Evolutionary conservation across 495 filamentous ascomycete genomes (phyloP), one percentile per base, ranked within the genome.

Genomic region (Geoglossum glabrum): DNA sequence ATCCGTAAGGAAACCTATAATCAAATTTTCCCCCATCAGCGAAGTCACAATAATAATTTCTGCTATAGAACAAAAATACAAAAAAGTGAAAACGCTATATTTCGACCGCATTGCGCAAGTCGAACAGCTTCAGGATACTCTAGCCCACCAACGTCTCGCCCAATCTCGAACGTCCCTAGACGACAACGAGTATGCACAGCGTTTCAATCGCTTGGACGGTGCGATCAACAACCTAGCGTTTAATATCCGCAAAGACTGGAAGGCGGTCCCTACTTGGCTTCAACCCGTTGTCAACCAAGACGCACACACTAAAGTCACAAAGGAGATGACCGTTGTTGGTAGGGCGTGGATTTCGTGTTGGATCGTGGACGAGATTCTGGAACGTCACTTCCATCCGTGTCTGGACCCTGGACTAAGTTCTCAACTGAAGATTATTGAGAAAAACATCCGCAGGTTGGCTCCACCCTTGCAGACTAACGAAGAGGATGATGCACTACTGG

Each of bases 241-340:
- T 69, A 87, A 87, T 54, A 88, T 96, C 63, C 83, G 93, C 34
- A 95, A 96, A 66, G 82, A 90, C 63, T 98, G 92, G 92, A 79
- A 78, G 60, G 70, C 73, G 23, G 70, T 97, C 31, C 92, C 92
- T 1, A 55, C 70, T 1, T 97, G 89, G 90, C 73, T 98, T 23
- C 73, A 76, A 23, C 74, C 74, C 7, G 83, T 77, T 55, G 86
- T 94, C 62, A 96, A 90, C 65, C 74, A 82, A 54, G 90, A 95
- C 60, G 90, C 90, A 1, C 73, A 86, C 27, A 72, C 76, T 51
- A 83, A 78, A 15, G 90, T 88, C 56, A 92, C 85, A 57, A 87
- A 95, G 67, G 92, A 98, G 65, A 98, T 98, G 92, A 96, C 87
- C 6, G 87, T 86, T 5, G 83, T 95, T 25, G 92, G 92, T n/a